Evolutionary conservation across 495 filamentous ascomycete species (phyloP).

Genomic region (Lophiostoma macrostomum): DNA sequence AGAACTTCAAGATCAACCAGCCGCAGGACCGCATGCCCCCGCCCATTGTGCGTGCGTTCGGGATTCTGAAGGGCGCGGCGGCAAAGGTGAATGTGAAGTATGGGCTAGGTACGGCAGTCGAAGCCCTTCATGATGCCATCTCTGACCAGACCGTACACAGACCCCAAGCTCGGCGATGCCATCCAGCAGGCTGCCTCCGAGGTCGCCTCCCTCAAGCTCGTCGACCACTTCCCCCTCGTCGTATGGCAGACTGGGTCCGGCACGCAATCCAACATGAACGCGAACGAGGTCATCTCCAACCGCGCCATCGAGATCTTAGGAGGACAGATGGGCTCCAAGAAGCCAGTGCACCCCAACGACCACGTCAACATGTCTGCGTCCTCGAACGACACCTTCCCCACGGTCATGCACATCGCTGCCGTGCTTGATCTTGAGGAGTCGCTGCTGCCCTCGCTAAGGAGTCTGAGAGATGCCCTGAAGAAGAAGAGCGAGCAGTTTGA

Average conservation of each 20-base stretch:
- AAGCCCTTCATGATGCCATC: background rate
- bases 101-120: constrained; percentile 73
- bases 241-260: constrained; percentile 99
- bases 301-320: constrained; percentile 97
- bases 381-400: constrained; percentile 99
- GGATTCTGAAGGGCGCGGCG: constrained; percentile 95
- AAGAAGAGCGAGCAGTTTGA: constrained; percentile 88
- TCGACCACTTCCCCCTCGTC: constrained; percentile 97
- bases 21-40: constrained; percentile 98
- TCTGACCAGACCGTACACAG: constrained; percentile 43
- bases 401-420: constrained; percentile 98
- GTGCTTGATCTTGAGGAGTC: constrained; percentile 86
- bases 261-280: constrained; percentile 99
- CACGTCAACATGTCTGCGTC: constrained; percentile 99
- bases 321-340: constrained; percentile 90
- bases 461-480: constrained; percentile 77
- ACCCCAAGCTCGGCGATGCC: constrained; percentile 87
- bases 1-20: constrained; percentile 99
- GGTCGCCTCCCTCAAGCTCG: constrained; percentile 87
- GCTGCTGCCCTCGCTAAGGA: constrained; percentile 77
- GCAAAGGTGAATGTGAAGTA: constrained; percentile 94
- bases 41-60: constrained; percentile 86
- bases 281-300: constrained; percentile 99
- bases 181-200: constrained; percentile 93
- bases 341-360: constrained; percentile 98